Conservation (phyloP, 1,139 yeast genomes). For the Hyphopichia buzzinii region DNA sequence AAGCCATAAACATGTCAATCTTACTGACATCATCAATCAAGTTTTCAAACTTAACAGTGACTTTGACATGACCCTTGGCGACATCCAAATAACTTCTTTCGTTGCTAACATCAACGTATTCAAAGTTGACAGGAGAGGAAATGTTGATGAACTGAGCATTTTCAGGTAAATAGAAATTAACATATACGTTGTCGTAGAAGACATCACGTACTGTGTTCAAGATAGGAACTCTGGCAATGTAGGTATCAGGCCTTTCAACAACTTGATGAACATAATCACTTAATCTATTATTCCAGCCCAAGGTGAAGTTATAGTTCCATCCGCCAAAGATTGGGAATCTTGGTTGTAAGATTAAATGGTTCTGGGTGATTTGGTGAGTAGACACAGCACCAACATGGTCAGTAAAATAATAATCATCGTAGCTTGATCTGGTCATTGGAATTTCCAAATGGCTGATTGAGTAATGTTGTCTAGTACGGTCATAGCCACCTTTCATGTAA, state of each 20-base stretch:
- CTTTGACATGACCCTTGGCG: conserved; percentile 73
- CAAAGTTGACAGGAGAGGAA: conserved; percentile 53
- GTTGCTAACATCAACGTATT: conserved; percentile 31
- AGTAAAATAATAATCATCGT: conserved; percentile 68
- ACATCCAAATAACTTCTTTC: conserved; percentile 76
- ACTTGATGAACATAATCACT: conserved; percentile 48
- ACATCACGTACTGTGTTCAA: conserved; percentile 70
- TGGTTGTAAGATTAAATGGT: conserved; percentile 66
- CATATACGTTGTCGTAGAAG: conserved; percentile 59
- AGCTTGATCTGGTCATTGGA: conserved; percentile 42
- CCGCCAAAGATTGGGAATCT: conserved; percentile 94
- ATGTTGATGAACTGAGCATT: conserved; percentile 67
- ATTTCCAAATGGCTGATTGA: conserved; percentile 58
- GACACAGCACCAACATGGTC: conserved; percentile 96
- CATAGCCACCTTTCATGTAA: conserved; percentile 58
- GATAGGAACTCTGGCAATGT: conserved; percentile 66
- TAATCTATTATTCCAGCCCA: conserved; percentile 81
- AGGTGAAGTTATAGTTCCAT: conserved; percentile 93
- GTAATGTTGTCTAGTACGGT: conserved; percentile 41
- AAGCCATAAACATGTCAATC: conserved; percentile 58
- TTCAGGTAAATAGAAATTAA: conserved; percentile 81
- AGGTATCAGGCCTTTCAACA: conserved; percentile 46
- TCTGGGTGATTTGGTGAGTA: conserved; percentile 56
- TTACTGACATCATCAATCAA: conserved; percentile 68
- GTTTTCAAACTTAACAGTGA: conserved; percentile 60